Conservation (phyloP, 495 filamentous ascomycete genomes). For the Recurvomyces mirabilis region DNA sequence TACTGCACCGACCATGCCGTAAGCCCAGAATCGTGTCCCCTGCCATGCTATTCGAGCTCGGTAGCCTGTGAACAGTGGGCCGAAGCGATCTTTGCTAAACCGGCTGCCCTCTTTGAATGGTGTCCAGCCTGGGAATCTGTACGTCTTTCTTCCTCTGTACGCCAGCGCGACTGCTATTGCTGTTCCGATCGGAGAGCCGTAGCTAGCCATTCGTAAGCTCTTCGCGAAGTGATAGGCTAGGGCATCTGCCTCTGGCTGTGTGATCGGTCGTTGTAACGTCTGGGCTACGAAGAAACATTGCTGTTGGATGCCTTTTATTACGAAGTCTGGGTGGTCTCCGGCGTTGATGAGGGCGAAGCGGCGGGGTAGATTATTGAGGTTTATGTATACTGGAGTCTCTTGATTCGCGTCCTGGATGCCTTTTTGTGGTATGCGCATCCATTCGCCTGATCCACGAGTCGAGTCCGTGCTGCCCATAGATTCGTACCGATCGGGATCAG, state of each 20-base stretch:
- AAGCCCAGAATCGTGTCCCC: slow-evolving; percentile 2
- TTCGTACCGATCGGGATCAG: no score
- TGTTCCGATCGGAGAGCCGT: slow-evolving; percentile 14
- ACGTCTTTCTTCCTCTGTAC: slow-evolving; percentile 6
- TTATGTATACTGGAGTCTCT: slow-evolving; percentile 2
- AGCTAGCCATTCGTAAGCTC: slow-evolving; percentile 5
- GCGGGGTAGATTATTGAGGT: slow-evolving; percentile 11
- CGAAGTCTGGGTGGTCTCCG: neutral
- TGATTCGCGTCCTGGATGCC: neutral
- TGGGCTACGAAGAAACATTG: neutral
- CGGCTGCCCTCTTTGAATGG: slow-evolving; percentile 18
- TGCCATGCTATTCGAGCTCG: slow-evolving; percentile 22
- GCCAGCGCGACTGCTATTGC: slow-evolving; percentile 3
- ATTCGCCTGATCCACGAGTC: neutral
- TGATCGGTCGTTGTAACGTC: slow-evolving; percentile 15
- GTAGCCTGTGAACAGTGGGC: slow-evolving; percentile 15
- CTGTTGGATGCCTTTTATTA: slow-evolving; percentile 1
- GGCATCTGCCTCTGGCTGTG: slow-evolving; percentile 21
- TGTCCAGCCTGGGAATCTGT: slow-evolving; percentile 21
- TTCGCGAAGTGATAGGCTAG: slow-evolving; percentile 18
- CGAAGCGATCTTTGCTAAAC: slow-evolving; percentile 17
- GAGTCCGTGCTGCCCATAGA: neutral
- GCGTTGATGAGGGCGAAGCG: slow-evolving; percentile 1
- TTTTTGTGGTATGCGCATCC: neutral
- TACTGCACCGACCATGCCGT: slow-evolving; percentile 9